phyloP scores from a whole-genome alignment of 2,329 filamentous ascomycete species.

The Pseudogymnoascus sp. region DNA sequence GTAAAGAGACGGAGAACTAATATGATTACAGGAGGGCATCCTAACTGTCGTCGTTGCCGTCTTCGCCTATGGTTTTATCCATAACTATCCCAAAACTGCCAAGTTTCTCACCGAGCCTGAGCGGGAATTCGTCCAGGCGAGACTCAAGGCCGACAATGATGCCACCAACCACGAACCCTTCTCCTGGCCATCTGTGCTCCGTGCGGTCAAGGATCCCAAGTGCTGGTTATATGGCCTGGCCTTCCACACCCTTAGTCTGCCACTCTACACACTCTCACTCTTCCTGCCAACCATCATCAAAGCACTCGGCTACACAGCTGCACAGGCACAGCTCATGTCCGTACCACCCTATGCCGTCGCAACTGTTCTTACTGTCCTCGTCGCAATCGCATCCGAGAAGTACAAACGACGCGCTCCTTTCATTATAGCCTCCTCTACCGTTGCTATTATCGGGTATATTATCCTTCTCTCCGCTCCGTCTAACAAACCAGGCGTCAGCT shows the following conservation, averaged over 20 bases:
- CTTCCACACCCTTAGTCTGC: constrained; percentile 66
- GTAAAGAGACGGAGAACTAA: not conserved
- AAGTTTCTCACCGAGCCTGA: constrained; percentile 47
- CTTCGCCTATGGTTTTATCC: constrained; percentile 52
- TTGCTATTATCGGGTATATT: constrained; percentile 57
- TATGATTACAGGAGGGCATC: constrained; percentile 40
- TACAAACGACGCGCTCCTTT: constrained; percentile 53
- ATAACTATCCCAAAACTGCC: constrained; percentile 56
- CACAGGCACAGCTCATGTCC: constrained; percentile 50
- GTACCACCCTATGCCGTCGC: constrained; percentile 59
- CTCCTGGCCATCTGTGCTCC: constrained; percentile 56
- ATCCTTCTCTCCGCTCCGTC: constrained; percentile 46
- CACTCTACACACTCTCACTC: constrained; percentile 48
- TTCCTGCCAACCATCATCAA: constrained; percentile 51
- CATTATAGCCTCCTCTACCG: constrained; percentile 48
- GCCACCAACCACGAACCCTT: constrained; percentile 63
- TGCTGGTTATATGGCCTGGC: constrained; percentile 66
- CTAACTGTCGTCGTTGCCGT: constrained; percentile 46
- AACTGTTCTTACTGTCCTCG: constrained; percentile 49
- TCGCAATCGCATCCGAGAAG: constrained; percentile 55
- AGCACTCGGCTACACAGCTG: constrained; percentile 46
- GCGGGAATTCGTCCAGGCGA: constrained; percentile 38
- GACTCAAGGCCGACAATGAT: constrained; percentile 62
- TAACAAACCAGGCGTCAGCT: constrained; percentile 48
- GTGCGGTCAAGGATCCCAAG: constrained; percentile 60